A percentile compares a stretch with the other conserved stretches of the same genome.
These are phyloP conservation scores for Cercospora janseana DNA, from an alignment of 2,329 filamentous ascomycete genomes.

Conservation along the genomic window DNA sequence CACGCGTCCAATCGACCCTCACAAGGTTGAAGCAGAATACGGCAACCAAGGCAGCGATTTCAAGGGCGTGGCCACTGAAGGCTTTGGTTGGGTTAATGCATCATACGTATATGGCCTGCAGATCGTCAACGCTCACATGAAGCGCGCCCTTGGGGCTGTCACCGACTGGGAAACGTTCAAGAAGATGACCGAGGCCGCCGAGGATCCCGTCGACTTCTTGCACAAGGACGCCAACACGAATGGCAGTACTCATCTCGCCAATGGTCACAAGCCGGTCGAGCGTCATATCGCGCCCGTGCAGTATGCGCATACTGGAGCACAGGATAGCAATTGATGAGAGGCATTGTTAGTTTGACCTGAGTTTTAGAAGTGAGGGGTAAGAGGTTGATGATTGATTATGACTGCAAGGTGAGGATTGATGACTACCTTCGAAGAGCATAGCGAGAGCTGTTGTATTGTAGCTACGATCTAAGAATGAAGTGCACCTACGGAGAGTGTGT, in stretches of 20 bases:
- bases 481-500: neutral
- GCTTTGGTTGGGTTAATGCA: constrained; percentile 98
- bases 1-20: constrained; percentile 81
- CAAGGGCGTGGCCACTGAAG: constrained; percentile 92
- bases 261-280: constrained; percentile 15
- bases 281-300: constrained; percentile 20
- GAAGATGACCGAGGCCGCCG: constrained; percentile 49
- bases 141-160: constrained; percentile 80
- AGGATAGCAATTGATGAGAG: neutral
- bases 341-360: neutral
- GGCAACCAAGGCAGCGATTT: constrained; percentile 95
- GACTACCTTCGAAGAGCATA: neutral
- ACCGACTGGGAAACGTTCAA: constrained; percentile 83
- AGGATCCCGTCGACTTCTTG: constrained; percentile 12
- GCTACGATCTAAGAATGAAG: neutral
- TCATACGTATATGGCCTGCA: constrained; percentile 93
- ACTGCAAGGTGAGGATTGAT: neutral
- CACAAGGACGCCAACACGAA: constrained; percentile 13
- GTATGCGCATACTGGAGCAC: constrained; percentile 15
- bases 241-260: neutral
- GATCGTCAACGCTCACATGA: constrained; percentile 84
- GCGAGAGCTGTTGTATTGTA: neutral
- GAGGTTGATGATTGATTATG: constrained; percentile 4
- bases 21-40: constrained; percentile 94
- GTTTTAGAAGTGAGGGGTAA: neutral